A percentile compares a stretch with the other conserved stretches of the same genome.
phyloP scores from a whole-genome alignment of 805 yeast genomes.

The Yarrowia sp. region DNA sequence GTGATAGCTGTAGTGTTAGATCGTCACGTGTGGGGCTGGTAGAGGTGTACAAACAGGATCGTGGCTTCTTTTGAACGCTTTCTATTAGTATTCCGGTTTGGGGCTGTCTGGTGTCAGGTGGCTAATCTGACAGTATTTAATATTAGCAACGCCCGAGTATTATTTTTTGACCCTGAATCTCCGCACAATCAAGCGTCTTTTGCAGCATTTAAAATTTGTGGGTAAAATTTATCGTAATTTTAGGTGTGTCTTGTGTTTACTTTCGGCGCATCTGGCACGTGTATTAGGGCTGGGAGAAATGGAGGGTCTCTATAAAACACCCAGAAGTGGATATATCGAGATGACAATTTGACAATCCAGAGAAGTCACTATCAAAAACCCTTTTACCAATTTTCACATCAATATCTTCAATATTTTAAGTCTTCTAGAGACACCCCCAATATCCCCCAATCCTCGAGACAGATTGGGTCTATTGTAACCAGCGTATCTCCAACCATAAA shows the following conservation, averaged over 20 bases:
- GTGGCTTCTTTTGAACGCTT: too few relatives aligned
- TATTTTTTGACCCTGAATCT: too few relatives aligned
- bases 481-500: constrained; percentile 6
- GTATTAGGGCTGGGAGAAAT: background rate
- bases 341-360: background rate
- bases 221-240: background rate
- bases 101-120: background rate
- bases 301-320: too few relatives aligned
- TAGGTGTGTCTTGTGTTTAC: background rate
- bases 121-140: background rate
- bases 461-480: background rate
- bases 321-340: background rate
- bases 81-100: background rate
- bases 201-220: too few relatives aligned
- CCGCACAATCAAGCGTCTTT: too few relatives aligned
- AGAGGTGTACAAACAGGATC: too few relatives aligned
- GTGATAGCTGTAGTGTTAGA: background rate
- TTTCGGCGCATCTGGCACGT: constrained; percentile 4
- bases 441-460: too few relatives aligned
- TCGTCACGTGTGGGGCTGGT: constrained; percentile 8
- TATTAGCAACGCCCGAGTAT: too few relatives aligned
- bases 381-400: too few relatives aligned
- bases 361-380: too few relatives aligned
- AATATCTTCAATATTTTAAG: too few relatives aligned
- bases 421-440: background rate